Percentiles rank a stretch among this genome's conserved stretches.
Conservation (phyloP, 2,329 filamentous ascomycete genomes). For the Trichoderma sp. region DNA sequence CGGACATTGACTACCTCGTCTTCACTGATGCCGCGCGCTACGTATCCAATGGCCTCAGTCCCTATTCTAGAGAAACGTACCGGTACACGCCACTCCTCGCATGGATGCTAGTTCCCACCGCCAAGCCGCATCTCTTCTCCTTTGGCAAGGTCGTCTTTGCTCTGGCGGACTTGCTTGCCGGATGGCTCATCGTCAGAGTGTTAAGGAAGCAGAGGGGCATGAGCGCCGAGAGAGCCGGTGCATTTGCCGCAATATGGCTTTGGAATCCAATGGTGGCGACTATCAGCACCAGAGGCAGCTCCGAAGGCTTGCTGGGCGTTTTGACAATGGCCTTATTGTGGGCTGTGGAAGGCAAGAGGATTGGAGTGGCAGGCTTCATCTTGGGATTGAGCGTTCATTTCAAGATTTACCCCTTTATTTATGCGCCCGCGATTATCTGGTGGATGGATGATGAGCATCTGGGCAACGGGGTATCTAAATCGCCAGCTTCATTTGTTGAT, state of each 20-base stretch:
- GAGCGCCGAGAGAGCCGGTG: constrained; percentile 59
- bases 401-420: constrained; percentile 99
- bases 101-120: constrained; percentile 85
- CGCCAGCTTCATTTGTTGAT: constrained; percentile 27
- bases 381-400: constrained; percentile 89
- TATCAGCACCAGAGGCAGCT: constrained; percentile 93
- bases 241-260: constrained; percentile 85
- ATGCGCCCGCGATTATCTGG: constrained; percentile 78
- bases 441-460: constrained; percentile 68
- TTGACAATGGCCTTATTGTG: constrained; percentile 82
- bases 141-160: constrained; percentile 90
- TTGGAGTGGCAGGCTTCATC: constrained; percentile 68
- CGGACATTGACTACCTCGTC: constrained; percentile 97
- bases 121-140: constrained; percentile 64
- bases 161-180: constrained; percentile 77
- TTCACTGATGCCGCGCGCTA: constrained; percentile 94
- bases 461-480: constrained; percentile 23
- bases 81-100: constrained; percentile 93
- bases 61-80: constrained; percentile 91
- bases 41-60: constrained; percentile 65
- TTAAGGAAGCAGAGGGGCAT: constrained; percentile 45
- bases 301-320: constrained; percentile 84
- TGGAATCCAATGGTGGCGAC: constrained; percentile 98
- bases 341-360: constrained; percentile 68
- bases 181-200: constrained; percentile 65